Evolutionary conservation across 2,329 filamentous ascomycete species (phyloP), one percentile per base, ranked within the genome.

Genomic region (Colletotrichum lentis): DNA sequence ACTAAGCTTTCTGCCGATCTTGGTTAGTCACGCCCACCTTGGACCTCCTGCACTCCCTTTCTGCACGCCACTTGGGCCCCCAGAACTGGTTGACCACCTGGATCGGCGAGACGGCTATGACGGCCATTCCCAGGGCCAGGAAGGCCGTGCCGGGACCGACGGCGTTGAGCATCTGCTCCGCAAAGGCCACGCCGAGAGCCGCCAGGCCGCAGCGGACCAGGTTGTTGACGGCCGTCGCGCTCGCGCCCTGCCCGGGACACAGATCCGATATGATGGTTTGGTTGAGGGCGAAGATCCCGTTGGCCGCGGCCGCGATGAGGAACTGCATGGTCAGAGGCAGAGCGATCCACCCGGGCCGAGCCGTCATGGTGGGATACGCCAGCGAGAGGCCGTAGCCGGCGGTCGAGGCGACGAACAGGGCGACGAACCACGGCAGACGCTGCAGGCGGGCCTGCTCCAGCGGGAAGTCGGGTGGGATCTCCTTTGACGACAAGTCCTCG

Each of bases 381-480:
- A 79, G 68, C 3, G 78, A 75, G 44, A 77, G 74, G 3, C 78
- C 80, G 57, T 83, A 81, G 22, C 75, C 73, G 4, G 76, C 53
- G 11, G 78, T 73, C 67, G 84, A 82, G 1, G 79, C 58, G 0
- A 72, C 70, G 10, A 76, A 76, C 60, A 69, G 11, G 18, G 56
- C 22, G 2, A 69, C 66, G 10, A 82, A 76, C 76, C 78, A 81
- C 50, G 78, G 79, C 10, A 81, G 74, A 56, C 79, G 76, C 27
- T 75, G 74, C 54, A 83, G 74, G 2, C 80, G 76, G 3, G 78
- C 76, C 31, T 75, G 75, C 71, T 83, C 82, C 62, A 84, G 77
- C 0, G 80, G 80, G 58, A 84, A 84, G 54, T 82, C 77, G 0
- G 68, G 69, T 1, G 71, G 70, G 5, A 73, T 62, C 27, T 71